Base-by-base conservation (phyloP, 305 asterid species). In the Coffea humblotiana region DNA sequence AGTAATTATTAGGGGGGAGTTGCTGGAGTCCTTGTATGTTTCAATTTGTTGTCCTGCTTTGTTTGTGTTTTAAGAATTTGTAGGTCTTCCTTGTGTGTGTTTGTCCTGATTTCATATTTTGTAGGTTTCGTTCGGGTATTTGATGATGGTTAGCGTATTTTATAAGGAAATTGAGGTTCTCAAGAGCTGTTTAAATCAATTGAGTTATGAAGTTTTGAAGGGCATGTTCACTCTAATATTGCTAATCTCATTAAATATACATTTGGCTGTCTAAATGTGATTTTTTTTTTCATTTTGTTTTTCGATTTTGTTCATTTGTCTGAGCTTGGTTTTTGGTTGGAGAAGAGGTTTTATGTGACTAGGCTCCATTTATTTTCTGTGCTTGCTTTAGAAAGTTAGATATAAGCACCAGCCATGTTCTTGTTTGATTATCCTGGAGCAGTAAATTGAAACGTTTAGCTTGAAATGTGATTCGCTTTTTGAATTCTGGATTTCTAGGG, bases 401-500 rank as follows among this genome's bases (percentile, higher is more conserved):
- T 58, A 58, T 58, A 58, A 60, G 25, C 9, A 6, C 67, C 67
- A 4, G 14, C n/a, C 32, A 13, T 49, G 27, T 25, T 25, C 43
- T 3, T 72, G n/a, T 71, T 12, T 71, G 32, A 12, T 27, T 15
- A 45, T 71, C 11, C 48, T 35, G 47, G n/a, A 56, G 14, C 11
- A 63, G 35, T 25, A 15, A 66, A 56, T 56, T 48, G 35, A 75
- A 32, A 73, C 48, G 32, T 65, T 61, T 76, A 47, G 66, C 81
- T 58, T 74, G 45, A 65, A 78, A 43, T 76, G 51, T 56, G 72
- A 32, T 81, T 79, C 63, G 2, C 5, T 3, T 5, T 74, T 71
- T 82, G 51, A 43, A 65, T 80, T 79, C n/a, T 58, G 69, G 79
- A 47, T 63, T 82, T 77, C n/a, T 84, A 94, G 98, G 89, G 95